Percentiles rank a stretch among this genome's conserved stretches.
Conservation (phyloP, 2,329 filamentous ascomycete genomes). For the Celoporthe dispersa region DNA sequence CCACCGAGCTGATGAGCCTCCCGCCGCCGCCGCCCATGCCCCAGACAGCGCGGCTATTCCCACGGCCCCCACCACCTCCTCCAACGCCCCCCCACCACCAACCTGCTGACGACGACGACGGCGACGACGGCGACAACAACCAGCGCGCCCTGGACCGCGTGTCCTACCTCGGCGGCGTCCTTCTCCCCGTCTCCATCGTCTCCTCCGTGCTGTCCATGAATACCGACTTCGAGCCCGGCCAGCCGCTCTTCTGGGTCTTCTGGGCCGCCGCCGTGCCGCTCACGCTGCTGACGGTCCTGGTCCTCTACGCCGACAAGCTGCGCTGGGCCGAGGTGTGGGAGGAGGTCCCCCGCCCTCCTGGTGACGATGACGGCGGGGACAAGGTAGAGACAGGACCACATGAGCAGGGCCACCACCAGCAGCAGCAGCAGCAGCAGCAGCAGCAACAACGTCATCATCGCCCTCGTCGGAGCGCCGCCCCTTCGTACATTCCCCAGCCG, state of each 20-base stretch:
- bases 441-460: neutral
- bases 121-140: constrained; percentile 3
- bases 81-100: too few relatives aligned
- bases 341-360: constrained; percentile 41
- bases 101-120: constrained; percentile 5
- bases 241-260: constrained; percentile 51
- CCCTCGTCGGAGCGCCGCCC: too few relatives aligned
- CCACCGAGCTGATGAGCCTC: constrained; percentile 8
- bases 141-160: constrained; percentile 51
- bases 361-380: neutral
- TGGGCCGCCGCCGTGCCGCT: constrained; percentile 50
- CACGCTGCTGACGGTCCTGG: constrained; percentile 42
- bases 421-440: neutral
- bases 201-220: constrained; percentile 53
- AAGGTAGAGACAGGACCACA: too few relatives aligned
- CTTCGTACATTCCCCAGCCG: too few relatives aligned
- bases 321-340: constrained; percentile 52
- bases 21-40: neutral
- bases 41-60: too few relatives aligned
- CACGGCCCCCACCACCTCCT: neutral
- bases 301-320: constrained; percentile 55
- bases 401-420: too few relatives aligned
- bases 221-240: constrained; percentile 48
- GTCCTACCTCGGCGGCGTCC: constrained; percentile 53
- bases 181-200: constrained; percentile 54